Conservation (phyloP, 176 grass and related monocot genomes). For the Aegilops bicornis region DNA sequence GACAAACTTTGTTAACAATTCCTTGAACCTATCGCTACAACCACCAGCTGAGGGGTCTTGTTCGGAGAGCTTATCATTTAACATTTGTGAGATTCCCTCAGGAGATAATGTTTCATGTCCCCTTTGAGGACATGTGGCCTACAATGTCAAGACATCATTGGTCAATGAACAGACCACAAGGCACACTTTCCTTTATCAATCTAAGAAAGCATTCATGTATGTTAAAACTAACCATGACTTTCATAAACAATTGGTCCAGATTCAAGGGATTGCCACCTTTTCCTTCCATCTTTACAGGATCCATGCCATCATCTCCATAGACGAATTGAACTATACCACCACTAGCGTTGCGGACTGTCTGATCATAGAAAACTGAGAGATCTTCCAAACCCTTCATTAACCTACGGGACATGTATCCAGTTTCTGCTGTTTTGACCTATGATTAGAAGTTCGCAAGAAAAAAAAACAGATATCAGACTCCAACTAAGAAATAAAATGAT, state of each 20-base stretch:
- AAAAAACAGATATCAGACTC: constrained; percentile 23
- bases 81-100: constrained; percentile 45
- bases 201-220: neutral
- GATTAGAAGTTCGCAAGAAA: constrained; percentile 23
- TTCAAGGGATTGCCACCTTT: constrained; percentile 84
- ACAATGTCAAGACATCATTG: constrained; percentile 10
- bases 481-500: constrained; percentile 14
- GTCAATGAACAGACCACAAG: constrained; percentile 14
- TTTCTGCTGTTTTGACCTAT: constrained; percentile 99
- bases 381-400: constrained; percentile 99
- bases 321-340: constrained; percentile 89
- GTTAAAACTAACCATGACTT: constrained; percentile 79
- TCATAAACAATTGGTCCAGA: constrained; percentile 95
- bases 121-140: constrained; percentile 86
- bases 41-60: constrained; percentile 50
- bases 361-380: constrained; percentile 90
- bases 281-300: constrained; percentile 99
- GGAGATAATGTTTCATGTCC: constrained; percentile 59
- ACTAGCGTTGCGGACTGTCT: constrained; percentile 89
- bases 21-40: constrained; percentile 66
- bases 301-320: constrained; percentile 99
- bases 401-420: constrained; percentile 97
- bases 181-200: constrained; percentile 22
- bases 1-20: constrained; percentile 61
- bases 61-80: constrained; percentile 55